A percentile compares a stretch with the other conserved stretches of the same genome.
Conservation (phyloP, 1,284 basidiomycete species). For the Wallemia mellicola region DNA sequence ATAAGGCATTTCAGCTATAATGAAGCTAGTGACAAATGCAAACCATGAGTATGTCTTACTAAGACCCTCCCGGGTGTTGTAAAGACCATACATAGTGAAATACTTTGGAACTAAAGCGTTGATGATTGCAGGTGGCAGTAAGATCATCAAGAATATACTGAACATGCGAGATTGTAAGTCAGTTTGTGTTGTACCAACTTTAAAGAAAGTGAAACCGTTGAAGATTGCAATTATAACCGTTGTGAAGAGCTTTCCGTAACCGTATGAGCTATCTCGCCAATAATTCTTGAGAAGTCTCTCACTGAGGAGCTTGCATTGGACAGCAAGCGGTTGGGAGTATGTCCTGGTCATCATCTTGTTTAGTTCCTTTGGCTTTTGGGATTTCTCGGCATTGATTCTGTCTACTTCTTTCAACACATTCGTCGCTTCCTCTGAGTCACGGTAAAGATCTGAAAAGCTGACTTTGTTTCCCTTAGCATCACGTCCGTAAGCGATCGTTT, state of each 20-base stretch:
- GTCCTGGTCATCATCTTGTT: conserved; percentile 16
- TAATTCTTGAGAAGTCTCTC: conserved; percentile 26
- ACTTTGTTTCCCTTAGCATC: conserved; percentile 29
- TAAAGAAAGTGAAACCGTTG: background rate
- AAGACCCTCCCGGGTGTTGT: background rate
- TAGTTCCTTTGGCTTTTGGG: conserved; percentile 6
- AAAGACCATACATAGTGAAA: background rate
- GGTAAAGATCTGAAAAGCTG: conserved; percentile 52
- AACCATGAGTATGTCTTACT: background rate
- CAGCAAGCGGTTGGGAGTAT: conserved; percentile 23
- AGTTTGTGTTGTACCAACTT: background rate
- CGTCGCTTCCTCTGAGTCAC: conserved; percentile 19
- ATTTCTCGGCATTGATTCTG: conserved; percentile 15
- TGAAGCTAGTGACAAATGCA: background rate
- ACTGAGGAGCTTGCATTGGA: conserved; percentile 25
- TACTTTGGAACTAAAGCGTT: background rate
- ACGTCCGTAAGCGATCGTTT: conserved; percentile 43
- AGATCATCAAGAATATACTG: background rate
- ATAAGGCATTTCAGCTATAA: background rate
- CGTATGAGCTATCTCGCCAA: conserved; percentile 36
- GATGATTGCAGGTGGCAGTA: background rate
- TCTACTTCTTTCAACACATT: conserved; percentile 18
- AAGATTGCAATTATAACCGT: background rate
- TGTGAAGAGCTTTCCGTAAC: background rate
- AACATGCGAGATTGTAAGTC: background rate